Evolutionary conservation across 2,329 filamentous ascomycete species (phyloP), one percentile per base, ranked within the genome.

Genomic region (Dryadomyces sulphureus): DNA sequence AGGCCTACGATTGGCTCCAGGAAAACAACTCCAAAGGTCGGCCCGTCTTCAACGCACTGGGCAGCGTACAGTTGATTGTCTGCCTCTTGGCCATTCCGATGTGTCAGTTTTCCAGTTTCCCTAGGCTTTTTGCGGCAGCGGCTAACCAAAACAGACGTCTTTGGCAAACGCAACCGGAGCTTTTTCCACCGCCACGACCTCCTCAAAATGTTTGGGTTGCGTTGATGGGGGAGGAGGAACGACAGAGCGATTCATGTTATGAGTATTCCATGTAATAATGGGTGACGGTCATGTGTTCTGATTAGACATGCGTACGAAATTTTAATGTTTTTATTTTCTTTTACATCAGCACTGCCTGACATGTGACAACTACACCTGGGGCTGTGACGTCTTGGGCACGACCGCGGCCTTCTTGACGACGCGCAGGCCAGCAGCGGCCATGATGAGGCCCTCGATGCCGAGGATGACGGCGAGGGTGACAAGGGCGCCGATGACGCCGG

Each of bases 1-100:
- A 77, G 54, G 87, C 86, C 1, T 94, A 86, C 56, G 70, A 88
- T 48, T 95, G 90, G 89, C 70, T 94, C 22, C 70, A 82, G 9
- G 53, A 65, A 1, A 77, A 77, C 2, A 75, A 80, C n/a, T 74
- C 77, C 49, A 69, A 72, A 41, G 60, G 62, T 5, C 67, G 65
- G 22, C 60, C 58, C 4, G 55, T 64, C 0, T 90, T 95, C 62
- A 71, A 83, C 45, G 72, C 75, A 19, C 73, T 94, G 41, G 80
- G 77, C 2, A 82, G 77, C 32, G 77, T 93, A 17, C 87, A 95
- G 63, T 70, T 94, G 0, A 79, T 69, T 2, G 68, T 94, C 42
- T 94, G 87, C 60, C 59, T 81, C 43, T 59, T 84, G 52, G 87
- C 79, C 45, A 70, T 94, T 48, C 84, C 85, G 1, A 75, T 81